Conservation (phyloP, 345 rosid species). For the Citropsis articulata region DNA sequence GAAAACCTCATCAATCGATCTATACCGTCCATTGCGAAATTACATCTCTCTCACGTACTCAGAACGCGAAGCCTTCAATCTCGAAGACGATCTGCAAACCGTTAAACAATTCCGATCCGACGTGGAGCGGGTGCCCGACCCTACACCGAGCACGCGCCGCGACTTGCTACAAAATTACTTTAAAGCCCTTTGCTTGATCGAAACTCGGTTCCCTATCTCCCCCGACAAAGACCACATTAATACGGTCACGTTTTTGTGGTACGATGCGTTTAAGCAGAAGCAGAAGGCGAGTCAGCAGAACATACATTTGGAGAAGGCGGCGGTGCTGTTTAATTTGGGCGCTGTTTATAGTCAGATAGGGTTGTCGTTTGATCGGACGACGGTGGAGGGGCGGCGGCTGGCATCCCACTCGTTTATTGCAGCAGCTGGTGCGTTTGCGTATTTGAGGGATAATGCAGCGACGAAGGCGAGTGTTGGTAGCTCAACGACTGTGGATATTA, state of each 20-base stretch:
- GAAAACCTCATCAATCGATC: slow-evolving; percentile 69
- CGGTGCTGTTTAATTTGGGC: slow-evolving; percentile 80
- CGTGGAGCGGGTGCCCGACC: slow-evolving; percentile 70
- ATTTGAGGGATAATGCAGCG: slow-evolving; percentile 69
- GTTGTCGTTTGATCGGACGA: slow-evolving; percentile 63
- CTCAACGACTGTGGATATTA: slow-evolving; percentile 74
- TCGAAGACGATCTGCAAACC: slow-evolving; percentile 87
- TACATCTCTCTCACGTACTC: slow-evolving; percentile 76
- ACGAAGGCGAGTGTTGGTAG: slow-evolving; percentile 74
- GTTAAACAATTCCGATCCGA: slow-evolving; percentile 76
- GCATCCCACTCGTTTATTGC: slow-evolving; percentile 89
- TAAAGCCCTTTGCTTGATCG: slow-evolving; percentile 75
- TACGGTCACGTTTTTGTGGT: slow-evolving; percentile 73
- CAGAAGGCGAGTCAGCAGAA: slow-evolving; percentile 84
- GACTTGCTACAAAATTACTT: slow-evolving; percentile 73
- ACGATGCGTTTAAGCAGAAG: slow-evolving; percentile 89
- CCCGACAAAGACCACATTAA: slow-evolving; percentile 79
- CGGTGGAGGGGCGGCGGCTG: slow-evolving; percentile 82
- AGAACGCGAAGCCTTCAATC: slow-evolving; percentile 91
- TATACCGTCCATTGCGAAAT: slow-evolving; percentile 93
- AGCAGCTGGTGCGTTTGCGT: slow-evolving; percentile 83
- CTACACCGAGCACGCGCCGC: slow-evolving; percentile 71
- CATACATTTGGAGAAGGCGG: slow-evolving; percentile 90
- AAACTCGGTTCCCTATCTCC: slow-evolving; percentile 96
- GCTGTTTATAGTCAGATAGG: slow-evolving; percentile 90